Base-by-base conservation (phyloP, 768 basidiomycete genomes). In the Psilocybe cyanescens region DNA sequence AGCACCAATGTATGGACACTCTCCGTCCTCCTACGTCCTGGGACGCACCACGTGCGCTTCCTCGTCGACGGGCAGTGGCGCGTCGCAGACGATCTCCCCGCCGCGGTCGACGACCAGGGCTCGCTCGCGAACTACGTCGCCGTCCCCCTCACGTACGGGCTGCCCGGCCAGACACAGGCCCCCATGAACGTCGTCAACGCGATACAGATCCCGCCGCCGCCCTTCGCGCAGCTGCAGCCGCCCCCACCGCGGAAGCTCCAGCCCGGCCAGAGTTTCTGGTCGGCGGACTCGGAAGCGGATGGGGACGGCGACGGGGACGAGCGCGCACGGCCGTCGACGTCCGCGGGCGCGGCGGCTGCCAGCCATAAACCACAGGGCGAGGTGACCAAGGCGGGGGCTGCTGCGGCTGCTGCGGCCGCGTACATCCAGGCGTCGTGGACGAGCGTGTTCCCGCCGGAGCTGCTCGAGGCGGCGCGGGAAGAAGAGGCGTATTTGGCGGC, bases 41-140 rank as follows among this genome's bases (percentile, higher is more conserved):
- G 97, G 14, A 95, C 95, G 0, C 95, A 98, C 71, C 92, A 95
- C 65, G 83, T 98, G 71, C 93, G 95, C 60, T 99, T 97, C 81
- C 86, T 98, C 65, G 92, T 99, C 62, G 97, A 99, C 72, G 92
- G 91, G 50, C 84, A 87, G 49, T 94, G 90, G 88, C 86, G 90
- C 62, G 86, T 91, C 6, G 85, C 90, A 2, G 83, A 89, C 64
- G 87, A 92, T 64, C 82, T 83, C 28, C 91, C 92, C 5, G 89
- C 91, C 28, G 94, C 94, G 1, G 94, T 96, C 50, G 94, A 95
- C 71, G 95, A 98, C 71, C 92, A 95, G 68, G 97, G 97, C 33
- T 91, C 90, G 29, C 81, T 99, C 48, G 94, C 97, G 56, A 99
- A 99, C 77, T 98, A 97, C 72, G 88, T 99, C 60, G 88, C 90